Base-by-base conservation (phyloP, 1,284 basidiomycete genomes). In the Malassezia equina region DNA sequence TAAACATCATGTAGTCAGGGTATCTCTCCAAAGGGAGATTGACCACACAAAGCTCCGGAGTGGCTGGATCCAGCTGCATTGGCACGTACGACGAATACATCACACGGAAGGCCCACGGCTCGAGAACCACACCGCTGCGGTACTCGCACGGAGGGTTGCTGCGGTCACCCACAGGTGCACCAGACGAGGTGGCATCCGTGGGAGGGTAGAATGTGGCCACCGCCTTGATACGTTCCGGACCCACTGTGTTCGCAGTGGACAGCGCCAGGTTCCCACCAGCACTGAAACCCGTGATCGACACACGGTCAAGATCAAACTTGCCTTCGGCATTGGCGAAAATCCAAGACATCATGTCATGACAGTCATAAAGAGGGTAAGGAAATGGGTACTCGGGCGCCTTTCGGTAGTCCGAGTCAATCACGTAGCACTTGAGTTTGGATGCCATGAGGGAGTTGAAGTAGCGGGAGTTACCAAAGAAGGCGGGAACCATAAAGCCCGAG, bases 311-410 rank as follows among this genome's bases (percentile, higher is more conserved):
- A 27, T 68, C 62, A 28, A 58, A 68, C 11, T 57, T 34, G 36
- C 36, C 36, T 4, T 62, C 17, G 0, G 58, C 60, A 33, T 64
- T 59, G 8, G 59, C 29, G 15, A 62, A 47, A 7, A 66, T 44
- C 51, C 59, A 62, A 28, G 46, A 48, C 44, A 62, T 55, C 21
- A 62, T 53, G 29, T 70, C 66, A 21, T 62, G 55, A 1, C 58
- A 58, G 44, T 70, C 64, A 23, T 64, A 53, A 13, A 51, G 42
- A 31, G 61, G 57, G 24, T 59, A 64, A 0, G 69, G 69, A 48
- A 64, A 68, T 8, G 69, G 69, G 32, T 63, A 49, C 55, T 68
- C 67, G 21, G 69, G 69, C 11, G 66, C 61, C 45, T 71, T 71
- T 50, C 69, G 67, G 34, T 43, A 59, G 36, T 51, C 48, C 17